phyloP scores from a whole-genome alignment of 495 filamentous ascomycete species.

The Xylaria venustula region DNA sequence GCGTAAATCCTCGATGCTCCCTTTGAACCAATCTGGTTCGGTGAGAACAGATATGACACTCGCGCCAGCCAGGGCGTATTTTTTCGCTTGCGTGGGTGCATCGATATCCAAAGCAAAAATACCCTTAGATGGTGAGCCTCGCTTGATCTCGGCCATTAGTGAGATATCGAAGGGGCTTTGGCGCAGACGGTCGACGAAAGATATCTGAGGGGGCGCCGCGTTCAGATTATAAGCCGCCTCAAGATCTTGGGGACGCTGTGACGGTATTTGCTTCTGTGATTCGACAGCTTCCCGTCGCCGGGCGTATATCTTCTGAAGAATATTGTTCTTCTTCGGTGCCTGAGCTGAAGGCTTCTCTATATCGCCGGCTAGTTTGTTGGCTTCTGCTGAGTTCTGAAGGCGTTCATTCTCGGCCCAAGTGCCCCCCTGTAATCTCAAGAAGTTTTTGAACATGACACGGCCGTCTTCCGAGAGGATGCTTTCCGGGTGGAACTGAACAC shows the following conservation, averaged over 20 bases:
- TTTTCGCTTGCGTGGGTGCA: constrained; percentile 84
- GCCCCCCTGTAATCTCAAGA: constrained; percentile 79
- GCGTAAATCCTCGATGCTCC: constrained; percentile 89
- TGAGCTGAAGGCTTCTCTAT: constrained; percentile 9
- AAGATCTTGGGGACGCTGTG: constrained; percentile 79
- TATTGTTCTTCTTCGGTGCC: constrained; percentile 68
- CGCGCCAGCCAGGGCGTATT: constrained; percentile 90
- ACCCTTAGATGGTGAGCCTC: constrained; percentile 94
- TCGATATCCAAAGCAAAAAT: constrained; percentile 84
- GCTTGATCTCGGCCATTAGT: constrained; percentile 95
- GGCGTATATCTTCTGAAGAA: constrained; percentile 88
- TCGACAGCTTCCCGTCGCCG: constrained; percentile 75
- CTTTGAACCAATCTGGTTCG: constrained; percentile 98
- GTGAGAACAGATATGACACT: constrained; percentile 97
- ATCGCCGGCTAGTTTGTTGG: constrained; percentile 6
- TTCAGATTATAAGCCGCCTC: constrained; percentile 82
- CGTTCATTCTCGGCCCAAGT: constrained; percentile 82
- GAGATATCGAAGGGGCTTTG: constrained; percentile 78
- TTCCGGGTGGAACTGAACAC: constrained; percentile 97
- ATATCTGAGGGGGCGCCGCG: constrained; percentile 80
- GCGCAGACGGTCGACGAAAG: constrained; percentile 75
- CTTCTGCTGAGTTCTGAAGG: constrained; percentile 41
- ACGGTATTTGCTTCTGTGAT: constrained; percentile 82
- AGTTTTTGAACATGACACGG: constrained; percentile 86
- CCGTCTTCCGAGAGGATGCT: constrained; percentile 92